A percentile compares a stretch with the other conserved stretches of the same genome.
Conservation (phyloP, 1,284 basidiomycete genomes). For the Rhodotorula sp. region DNA sequence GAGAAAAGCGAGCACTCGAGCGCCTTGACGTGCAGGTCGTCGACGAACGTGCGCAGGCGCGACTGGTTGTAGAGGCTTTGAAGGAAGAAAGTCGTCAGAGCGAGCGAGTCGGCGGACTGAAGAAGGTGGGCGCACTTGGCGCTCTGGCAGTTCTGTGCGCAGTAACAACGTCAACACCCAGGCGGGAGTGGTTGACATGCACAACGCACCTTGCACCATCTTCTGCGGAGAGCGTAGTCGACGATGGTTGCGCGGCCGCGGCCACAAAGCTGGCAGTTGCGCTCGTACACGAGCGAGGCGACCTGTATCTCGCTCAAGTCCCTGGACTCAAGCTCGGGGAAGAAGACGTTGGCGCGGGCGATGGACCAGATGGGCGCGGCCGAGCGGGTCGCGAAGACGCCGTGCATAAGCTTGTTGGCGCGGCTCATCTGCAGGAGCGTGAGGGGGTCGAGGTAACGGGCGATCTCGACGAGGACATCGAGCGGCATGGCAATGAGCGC, state of each 20-base stretch:
- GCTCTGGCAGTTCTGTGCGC: neutral
- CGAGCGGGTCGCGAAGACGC: slow-evolving; percentile 5
- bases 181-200: accelerated
- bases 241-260: neutral
- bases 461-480: slow-evolving; percentile 11
- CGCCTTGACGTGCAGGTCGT: neutral
- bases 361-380: slow-evolving; percentile 5
- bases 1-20: neutral
- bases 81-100: neutral
- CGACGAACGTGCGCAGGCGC: too few relatives aligned
- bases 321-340: slow-evolving; percentile 7
- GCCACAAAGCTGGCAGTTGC: slow-evolving; percentile 10
- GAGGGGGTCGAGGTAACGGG: slow-evolving; percentile 16
- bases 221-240: slow-evolving; percentile 1
- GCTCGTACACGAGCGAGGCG: slow-evolving; percentile 4
- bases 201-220: slow-evolving; percentile 15
- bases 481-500: neutral
- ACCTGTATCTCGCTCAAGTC: slow-evolving; percentile 8
- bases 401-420: slow-evolving; percentile 14
- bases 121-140: neutral
- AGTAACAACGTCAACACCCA: too few relatives aligned
- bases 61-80: neutral
- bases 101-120: neutral
- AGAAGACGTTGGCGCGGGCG: neutral
- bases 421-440: slow-evolving; percentile 14